These are phyloP conservation scores for Xylariaceae sp. DNA, from an alignment of 2,329 filamentous ascomycete genomes.

Conservation along the genomic window DNA sequence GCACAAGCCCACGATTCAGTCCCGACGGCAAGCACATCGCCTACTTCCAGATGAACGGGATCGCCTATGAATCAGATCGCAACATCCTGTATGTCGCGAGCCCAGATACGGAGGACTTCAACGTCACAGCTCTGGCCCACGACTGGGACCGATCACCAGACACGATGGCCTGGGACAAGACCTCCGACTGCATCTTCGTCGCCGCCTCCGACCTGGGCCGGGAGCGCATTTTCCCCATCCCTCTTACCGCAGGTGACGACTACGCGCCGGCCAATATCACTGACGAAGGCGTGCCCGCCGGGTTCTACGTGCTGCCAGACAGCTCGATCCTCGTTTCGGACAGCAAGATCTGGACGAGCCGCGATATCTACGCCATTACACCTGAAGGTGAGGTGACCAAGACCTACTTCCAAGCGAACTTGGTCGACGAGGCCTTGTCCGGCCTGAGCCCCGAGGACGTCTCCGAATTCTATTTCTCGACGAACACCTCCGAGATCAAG, in stretches of 20 bases:
- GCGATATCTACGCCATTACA: slow-evolving; percentile 28
- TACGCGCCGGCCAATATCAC: slow-evolving; percentile 30
- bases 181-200: slow-evolving; percentile 26
- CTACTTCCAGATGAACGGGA: slow-evolving; percentile 58
- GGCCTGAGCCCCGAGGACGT: slow-evolving; percentile 28
- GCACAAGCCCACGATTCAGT: slow-evolving; percentile 44
- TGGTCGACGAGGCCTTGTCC: slow-evolving; percentile 29
- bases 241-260: slow-evolving; percentile 22
- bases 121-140: slow-evolving; percentile 26
- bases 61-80: slow-evolving; percentile 51
- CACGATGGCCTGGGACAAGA: slow-evolving; percentile 22
- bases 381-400: slow-evolving; percentile 22
- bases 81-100: slow-evolving; percentile 29
- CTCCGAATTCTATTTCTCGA: slow-evolving; percentile 31
- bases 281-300: slow-evolving; percentile 25
- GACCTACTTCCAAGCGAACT: slow-evolving; percentile 31
- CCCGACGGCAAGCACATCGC: slow-evolving; percentile 52
- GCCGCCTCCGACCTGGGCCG: slow-evolving; percentile 26
- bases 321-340: slow-evolving; percentile 28
- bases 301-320: slow-evolving; percentile 24
- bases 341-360: slow-evolving; percentile 31
- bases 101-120: slow-evolving; percentile 46
- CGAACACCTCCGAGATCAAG: slow-evolving; percentile 28
- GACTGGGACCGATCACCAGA: slow-evolving; percentile 29
- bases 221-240: slow-evolving; percentile 28